Evolutionary conservation across 768 basidiomycete genomes (phyloP), one percentile per base, ranked within the genome.

Genomic region (Russula compacta): DNA sequence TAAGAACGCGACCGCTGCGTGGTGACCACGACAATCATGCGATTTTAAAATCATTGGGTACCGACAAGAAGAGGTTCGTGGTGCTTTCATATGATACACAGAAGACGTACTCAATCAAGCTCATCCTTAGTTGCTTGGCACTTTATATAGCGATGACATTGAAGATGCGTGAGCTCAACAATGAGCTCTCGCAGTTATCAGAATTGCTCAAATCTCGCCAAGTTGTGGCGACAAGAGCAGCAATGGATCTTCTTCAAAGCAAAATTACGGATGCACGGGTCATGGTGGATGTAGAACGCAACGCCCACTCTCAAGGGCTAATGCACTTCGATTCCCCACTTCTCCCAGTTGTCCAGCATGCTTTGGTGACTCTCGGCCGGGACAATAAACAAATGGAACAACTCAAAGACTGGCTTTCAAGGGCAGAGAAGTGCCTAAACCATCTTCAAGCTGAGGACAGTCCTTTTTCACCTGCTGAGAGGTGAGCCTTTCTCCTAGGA

Each of bases 181-280:
- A 33, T 19, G 46, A 63, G 52, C 12, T 49, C 10, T 36, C 40
- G 32, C 56, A 54, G 1, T 53, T 58, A 24, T 48, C 46, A n/a
- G 47, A 24, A 15, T 21, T 63, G n/a, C 57, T 56, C 14, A 63
- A 38, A 42, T 53, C 61, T 38, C 46, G 29, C 17, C 61, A 53
- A 42, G 39, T 53, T 17, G 52, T 19, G 8, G 17, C 40, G 44
- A 42, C 51, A 19, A 48, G 52, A 49, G 61, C 57, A 10, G 56
- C 44, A 15, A 63, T 29, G 39, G 52, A 58, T 9, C 51, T 54
- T 11, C 52, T 63, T 15, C 56, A 47, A 33, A 19, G 29, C 15
- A 58, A 53, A 38, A 35, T 58, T 12, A 39, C n/a, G 10, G 57
- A 63, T 32, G 24, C 11, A n/a, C 52, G 46, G 8, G 24, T 17